phyloP scores from a whole-genome alignment of 1,139 yeast species.

The Candida sp. region DNA sequence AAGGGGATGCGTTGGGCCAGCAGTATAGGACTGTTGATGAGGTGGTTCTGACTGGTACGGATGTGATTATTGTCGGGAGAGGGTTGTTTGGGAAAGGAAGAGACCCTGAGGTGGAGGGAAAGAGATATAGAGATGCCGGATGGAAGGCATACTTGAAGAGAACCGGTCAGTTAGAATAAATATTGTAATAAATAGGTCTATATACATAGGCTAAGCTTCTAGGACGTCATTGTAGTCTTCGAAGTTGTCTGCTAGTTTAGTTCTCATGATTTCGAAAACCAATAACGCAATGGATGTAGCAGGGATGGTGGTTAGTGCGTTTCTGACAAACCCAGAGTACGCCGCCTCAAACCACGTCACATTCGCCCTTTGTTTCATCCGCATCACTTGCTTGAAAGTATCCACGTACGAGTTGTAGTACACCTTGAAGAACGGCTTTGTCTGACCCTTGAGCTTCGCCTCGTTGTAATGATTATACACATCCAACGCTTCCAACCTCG shows the following conservation, averaged over 20 bases:
- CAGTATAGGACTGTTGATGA: conserved; percentile 93
- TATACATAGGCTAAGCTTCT: conserved; percentile 11
- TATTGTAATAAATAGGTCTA: conserved; percentile 4
- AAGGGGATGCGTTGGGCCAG: conserved; percentile 95
- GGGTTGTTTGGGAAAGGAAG: conserved; percentile 95
- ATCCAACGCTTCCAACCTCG: conserved; percentile 82
- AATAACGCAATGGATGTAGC: conserved; percentile 87
- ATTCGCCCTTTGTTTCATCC: conserved; percentile 57
- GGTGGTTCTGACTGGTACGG: conserved; percentile 84
- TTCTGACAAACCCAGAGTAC: conserved; percentile 77
- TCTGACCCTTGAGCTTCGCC: conserved; percentile 15
- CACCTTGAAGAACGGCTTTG: conserved; percentile 47
- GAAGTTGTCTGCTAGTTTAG: conserved; percentile 38
- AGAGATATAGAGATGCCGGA: conserved; percentile 90
- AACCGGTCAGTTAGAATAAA: conserved; percentile 18
- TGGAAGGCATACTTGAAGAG: conserved; percentile 84
- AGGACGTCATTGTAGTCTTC: conserved; percentile 24
- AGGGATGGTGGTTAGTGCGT: conserved; percentile 80
- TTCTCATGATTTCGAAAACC: conserved; percentile 83
- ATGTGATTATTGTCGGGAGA: conserved; percentile 95
- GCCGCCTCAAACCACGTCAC: conserved; percentile 67
- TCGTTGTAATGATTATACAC: conserved; percentile 46
- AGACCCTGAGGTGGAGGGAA: conserved; percentile 86
- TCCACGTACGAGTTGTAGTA: conserved; percentile 77
- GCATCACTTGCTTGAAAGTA: conserved; percentile 63